Conservation (phyloP, 805 yeast species). For the Candida qinlingensis region DNA sequence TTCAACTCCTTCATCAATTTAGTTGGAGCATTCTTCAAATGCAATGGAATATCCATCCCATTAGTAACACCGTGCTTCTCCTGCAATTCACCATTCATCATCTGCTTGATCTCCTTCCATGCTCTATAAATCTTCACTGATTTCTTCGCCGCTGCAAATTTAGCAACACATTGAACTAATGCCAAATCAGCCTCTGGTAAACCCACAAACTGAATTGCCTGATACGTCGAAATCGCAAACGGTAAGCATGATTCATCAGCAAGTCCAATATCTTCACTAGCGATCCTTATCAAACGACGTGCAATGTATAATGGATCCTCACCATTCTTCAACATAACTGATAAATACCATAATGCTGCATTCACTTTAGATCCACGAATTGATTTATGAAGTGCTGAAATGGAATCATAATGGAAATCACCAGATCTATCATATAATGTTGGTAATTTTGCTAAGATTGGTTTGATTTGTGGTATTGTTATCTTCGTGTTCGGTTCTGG, state of each 20-base stretch:
- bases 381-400: constrained; percentile 92
- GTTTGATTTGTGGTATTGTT: constrained; percentile 28
- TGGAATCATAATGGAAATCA: constrained; percentile 91
- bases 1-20: constrained; percentile 84
- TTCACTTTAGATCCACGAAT: constrained; percentile 86
- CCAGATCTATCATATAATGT: constrained; percentile 80
- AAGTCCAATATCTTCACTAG: constrained; percentile 91
- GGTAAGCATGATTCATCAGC: constrained; percentile 81
- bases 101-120: constrained; percentile 58
- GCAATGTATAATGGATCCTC: constrained; percentile 90
- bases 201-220: constrained; percentile 85
- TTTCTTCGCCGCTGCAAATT: constrained; percentile 79
- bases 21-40: constrained; percentile 93
- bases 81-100: constrained; percentile 49
- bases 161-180: constrained; percentile 89
- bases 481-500: constrained; percentile 5
- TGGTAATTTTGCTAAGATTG: constrained; percentile 43
- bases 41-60: constrained; percentile 57
- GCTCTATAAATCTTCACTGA: constrained; percentile 84
- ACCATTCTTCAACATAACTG: constrained; percentile 86
- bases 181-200: constrained; percentile 91
- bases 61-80: constrained; percentile 41
- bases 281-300: constrained; percentile 88
- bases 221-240: constrained; percentile 79
- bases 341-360: constrained; percentile 84